These are phyloP conservation scores for Tulasnella calospora DNA, from an alignment of 768 basidiomycete species.

Conservation along the genomic window DNA sequence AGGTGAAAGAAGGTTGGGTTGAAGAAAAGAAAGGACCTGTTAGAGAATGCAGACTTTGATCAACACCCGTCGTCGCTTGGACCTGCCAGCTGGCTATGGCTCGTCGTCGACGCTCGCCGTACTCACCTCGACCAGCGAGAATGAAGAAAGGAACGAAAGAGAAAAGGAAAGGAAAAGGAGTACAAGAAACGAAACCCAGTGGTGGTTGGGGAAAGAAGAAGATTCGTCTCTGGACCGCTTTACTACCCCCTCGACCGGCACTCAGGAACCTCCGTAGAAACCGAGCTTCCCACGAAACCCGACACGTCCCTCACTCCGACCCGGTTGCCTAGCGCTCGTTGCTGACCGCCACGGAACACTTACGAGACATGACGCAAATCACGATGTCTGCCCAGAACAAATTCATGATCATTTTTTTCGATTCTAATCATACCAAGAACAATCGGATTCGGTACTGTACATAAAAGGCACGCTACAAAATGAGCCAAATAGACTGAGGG, in stretches of 20 bases:
- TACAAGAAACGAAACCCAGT: slow-evolving; percentile 13
- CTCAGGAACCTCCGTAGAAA: not conserved
- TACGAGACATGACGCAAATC: slow-evolving; percentile 2
- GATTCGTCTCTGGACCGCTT: not conserved
- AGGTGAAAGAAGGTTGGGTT: not conserved
- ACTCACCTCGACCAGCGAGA: slow-evolving; percentile 24
- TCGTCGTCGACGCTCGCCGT: too few relatives aligned
- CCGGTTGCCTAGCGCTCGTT: not conserved
- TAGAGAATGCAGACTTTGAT: not conserved
- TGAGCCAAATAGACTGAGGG: not conserved
- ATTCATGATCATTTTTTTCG: not conserved
- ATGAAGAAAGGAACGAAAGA: not conserved
- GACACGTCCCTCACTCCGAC: not conserved
- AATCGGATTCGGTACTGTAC: not conserved
- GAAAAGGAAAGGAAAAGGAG: slow-evolving; percentile 18
- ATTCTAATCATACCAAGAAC: not conserved
- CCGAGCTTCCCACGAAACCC: not conserved
- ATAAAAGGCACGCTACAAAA: not conserved
- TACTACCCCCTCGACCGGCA: not conserved
- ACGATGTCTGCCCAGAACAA: not conserved
- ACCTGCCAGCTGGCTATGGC: too few relatives aligned
- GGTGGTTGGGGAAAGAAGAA: not conserved
- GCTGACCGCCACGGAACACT: not conserved
- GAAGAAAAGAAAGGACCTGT: not conserved
- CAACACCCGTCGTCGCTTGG: not conserved